Evolutionary conservation across 2,329 filamentous ascomycete species (phyloP).

Genomic region (Calonectria ilicicola): DNA sequence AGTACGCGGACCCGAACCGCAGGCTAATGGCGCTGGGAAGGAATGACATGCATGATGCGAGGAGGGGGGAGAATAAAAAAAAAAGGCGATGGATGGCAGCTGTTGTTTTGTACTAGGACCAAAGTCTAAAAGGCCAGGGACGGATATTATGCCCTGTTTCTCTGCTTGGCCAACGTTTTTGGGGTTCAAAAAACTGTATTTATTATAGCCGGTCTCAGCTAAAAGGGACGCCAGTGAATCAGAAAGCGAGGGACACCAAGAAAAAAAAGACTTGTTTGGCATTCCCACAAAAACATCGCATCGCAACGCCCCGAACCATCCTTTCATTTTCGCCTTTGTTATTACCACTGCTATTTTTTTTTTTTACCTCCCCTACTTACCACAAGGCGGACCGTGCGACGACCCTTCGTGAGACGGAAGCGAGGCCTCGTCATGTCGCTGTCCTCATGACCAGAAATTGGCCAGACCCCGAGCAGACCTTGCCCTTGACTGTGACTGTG

Average conservation of each 20-base stretch:
- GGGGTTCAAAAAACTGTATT: neutral
- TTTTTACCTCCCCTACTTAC: neutral
- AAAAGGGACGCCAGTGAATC: neutral
- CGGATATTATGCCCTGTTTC: neutral
- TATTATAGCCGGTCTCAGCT: neutral
- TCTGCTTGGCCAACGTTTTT: neutral
- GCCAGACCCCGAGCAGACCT: constrained; percentile 5
- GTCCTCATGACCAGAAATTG: constrained; percentile 14
- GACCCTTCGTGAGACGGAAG: constrained; percentile 6
- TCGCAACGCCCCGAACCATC: neutral
- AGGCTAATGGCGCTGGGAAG: neutral
- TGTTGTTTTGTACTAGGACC: neutral
- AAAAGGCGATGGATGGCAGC: neutral
- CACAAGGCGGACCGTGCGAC: constrained; percentile 11
- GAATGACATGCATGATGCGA: constrained; percentile 21
- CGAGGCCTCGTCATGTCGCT: constrained; percentile 3
- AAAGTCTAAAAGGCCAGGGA: neutral
- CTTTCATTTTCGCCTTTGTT: neutral
- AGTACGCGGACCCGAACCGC: constrained; percentile 9
- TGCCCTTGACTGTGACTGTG: constrained; percentile 12
- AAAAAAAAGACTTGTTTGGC: neutral
- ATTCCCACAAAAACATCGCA: neutral
- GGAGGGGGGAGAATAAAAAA: neutral
- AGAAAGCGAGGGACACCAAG: neutral
- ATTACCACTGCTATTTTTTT: neutral